Percentiles rank a stretch among this genome's conserved stretches.
phyloP scores from a whole-genome alignment of 306 rosid species.

The Ziziphus jujuba region DNA sequence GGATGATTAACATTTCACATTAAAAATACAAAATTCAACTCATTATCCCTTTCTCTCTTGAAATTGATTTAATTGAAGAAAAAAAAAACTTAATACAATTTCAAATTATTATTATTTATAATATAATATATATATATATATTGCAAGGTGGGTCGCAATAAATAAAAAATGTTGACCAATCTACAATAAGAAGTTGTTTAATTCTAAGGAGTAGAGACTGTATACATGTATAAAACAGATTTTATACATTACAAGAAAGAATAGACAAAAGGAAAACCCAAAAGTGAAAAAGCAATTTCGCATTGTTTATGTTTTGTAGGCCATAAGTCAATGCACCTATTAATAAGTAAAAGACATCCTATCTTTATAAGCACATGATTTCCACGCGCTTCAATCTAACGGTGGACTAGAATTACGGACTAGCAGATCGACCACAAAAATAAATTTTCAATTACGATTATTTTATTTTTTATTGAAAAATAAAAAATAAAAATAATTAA shows the following conservation, averaged over 20 bases:
- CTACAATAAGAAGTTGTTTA: too few species aligned
- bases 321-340: not conserved
- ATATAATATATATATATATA: too few species aligned
- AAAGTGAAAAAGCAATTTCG: not conserved
- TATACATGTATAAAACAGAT: not conserved
- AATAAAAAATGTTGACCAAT: too few species aligned
- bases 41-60: too few species aligned
- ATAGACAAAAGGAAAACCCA: not conserved
- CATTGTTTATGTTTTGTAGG: not conserved
- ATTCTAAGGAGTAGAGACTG: too few species aligned
- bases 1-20: too few species aligned
- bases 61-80: too few species aligned
- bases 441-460: not conserved
- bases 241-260: not conserved
- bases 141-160: too few species aligned
- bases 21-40: too few species aligned
- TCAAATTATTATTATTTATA: too few species aligned
- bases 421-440: not conserved
- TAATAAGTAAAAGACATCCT: not conserved
- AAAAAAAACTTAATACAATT: too few species aligned
- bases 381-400: not conserved
- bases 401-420: not conserved
- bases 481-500: not conserved
- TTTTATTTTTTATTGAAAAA: not conserved
- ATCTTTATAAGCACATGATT: slow-evolving; percentile 4